phyloP scores from a whole-genome alignment of 306 rosid genomes.

The Pterocarpus santalinus region DNA sequence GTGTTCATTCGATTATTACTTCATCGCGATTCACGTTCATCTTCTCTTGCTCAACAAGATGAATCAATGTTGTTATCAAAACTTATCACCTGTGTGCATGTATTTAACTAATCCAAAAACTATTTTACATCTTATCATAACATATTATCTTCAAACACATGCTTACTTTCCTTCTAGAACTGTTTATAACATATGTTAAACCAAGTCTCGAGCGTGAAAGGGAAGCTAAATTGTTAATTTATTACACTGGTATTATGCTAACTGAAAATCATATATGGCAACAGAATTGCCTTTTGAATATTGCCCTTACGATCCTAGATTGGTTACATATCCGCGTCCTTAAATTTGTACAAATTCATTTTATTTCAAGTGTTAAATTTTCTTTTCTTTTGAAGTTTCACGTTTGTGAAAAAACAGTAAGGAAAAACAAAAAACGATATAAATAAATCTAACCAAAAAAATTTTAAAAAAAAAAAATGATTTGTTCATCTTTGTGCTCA shows the following conservation, averaged over 20 bases:
- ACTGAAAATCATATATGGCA: too few relatives aligned
- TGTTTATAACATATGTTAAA: not conserved
- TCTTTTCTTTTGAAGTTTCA: not conserved
- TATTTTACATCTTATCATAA: not conserved
- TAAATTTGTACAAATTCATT: not conserved
- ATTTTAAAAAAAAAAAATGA: not conserved
- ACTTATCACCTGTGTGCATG: not conserved
- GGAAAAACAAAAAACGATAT: not conserved
- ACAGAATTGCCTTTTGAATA: conserved; percentile 2
- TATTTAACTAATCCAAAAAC: conserved; percentile 9
- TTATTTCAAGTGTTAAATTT: not conserved
- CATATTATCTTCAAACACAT: not conserved
- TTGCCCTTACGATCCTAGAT: not conserved
- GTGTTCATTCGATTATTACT: not conserved
- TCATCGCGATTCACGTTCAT: not conserved
- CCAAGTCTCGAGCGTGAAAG: too few relatives aligned
- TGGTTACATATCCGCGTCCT: conserved; percentile 1
- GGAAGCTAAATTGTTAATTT: conserved; percentile 17
- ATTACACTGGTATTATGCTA: too few relatives aligned
- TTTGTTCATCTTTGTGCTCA: conserved; percentile 31
- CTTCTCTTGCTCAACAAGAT: not conserved
- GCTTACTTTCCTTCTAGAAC: conserved; percentile 12
- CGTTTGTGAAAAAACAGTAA: not conserved
- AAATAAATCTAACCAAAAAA: not conserved
- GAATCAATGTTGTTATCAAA: not conserved